These are phyloP conservation scores for Tylopilus plumbeoviolaceoides DNA, from an alignment of 768 basidiomycete genomes.

Conservation along the genomic window DNA sequence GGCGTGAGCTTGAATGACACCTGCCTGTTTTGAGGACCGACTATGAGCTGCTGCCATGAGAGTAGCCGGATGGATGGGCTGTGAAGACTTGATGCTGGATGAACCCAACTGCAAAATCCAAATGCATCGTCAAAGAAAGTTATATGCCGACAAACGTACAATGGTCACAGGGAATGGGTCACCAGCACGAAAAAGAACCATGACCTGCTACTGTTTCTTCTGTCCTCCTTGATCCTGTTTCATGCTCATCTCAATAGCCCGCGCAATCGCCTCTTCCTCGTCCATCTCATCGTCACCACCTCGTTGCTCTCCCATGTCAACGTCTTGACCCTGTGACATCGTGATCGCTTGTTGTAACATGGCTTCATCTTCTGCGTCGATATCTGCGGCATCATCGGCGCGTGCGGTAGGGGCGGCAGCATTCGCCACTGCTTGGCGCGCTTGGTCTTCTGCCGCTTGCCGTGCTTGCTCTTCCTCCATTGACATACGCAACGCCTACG, in stretches of 20 bases:
- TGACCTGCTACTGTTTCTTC: conserved; percentile 27
- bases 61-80: no score
- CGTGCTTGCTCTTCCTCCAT: conserved; percentile 93
- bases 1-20: neutral
- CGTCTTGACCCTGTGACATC: conserved; percentile 59
- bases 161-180: neutral
- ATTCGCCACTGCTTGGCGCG: conserved; percentile 26
- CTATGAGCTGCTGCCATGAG: no score
- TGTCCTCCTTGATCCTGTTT: conserved; percentile 50
- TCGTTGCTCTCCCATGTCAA: conserved; percentile 44
- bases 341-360: conserved; percentile 74
- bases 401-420: conserved; percentile 21
- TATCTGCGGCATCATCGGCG: conserved; percentile 35
- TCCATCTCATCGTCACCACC: conserved; percentile 68
- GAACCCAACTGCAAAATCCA: neutral
- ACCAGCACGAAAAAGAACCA: neutral
- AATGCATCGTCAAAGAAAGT: neutral
- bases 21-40: no score
- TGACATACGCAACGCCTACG: conserved; percentile 92
- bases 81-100: no score
- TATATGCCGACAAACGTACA: conserved; percentile 4
- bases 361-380: conserved; percentile 75
- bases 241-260: conserved; percentile 95
- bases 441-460: conserved; percentile 45
- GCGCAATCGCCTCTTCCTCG: conserved; percentile 87